Conservation (phyloP, 108 stramenopile species). For the Skeletonema grethae region DNA sequence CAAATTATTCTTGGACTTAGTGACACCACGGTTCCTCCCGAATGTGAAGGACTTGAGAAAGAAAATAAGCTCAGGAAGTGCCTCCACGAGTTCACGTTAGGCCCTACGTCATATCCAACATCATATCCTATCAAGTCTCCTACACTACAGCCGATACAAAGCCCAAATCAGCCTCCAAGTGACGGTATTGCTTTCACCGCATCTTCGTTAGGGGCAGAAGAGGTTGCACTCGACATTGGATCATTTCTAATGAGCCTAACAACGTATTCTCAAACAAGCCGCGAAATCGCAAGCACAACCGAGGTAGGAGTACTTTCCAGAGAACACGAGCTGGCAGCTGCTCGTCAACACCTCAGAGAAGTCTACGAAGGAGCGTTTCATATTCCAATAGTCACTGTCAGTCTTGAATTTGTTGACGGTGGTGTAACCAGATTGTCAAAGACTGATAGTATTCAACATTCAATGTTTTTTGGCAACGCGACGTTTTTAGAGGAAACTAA, state of each 20-base stretch:
- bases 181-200: neutral
- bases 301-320: neutral
- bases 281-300: neutral
- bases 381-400: conserved; percentile 4
- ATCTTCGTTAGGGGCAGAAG: neutral
- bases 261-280: conserved; percentile 12
- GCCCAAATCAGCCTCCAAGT: neutral
- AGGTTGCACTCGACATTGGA: neutral
- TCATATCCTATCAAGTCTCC: neutral
- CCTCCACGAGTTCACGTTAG: neutral
- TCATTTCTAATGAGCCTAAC: neutral
- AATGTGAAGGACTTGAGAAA: neutral
- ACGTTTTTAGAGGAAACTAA: neutral
- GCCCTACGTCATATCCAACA: neutral
- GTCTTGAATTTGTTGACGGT: conserved; percentile 4
- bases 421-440: neutral
- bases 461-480: conserved; percentile 2
- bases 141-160: neutral
- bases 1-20: conserved; percentile 1
- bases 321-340: conserved; percentile 9
- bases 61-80: neutral
- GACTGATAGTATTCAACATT: conserved; percentile 1
- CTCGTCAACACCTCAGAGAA: conserved; percentile 8
- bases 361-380: conserved; percentile 1
- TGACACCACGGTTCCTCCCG: neutral